Evolutionary conservation across 1,139 yeast species (phyloP).

Genomic region (Kodamaea derodonti): DNA sequence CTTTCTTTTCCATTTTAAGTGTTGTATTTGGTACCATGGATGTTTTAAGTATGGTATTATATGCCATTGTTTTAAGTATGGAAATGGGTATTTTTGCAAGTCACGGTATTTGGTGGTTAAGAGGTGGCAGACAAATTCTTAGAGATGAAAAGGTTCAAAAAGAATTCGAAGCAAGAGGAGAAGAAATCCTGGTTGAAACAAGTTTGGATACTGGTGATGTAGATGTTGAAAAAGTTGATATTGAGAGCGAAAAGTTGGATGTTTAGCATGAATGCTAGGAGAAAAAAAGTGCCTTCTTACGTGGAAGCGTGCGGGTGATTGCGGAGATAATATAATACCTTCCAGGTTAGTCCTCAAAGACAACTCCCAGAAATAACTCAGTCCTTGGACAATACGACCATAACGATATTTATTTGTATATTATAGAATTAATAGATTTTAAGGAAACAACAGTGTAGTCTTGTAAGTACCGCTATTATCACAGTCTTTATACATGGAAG

Average conservation of each 20-base stretch:
- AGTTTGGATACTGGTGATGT: not conserved
- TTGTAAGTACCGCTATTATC: too few relatives aligned
- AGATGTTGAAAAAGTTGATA: not conserved
- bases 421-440: too few relatives aligned
- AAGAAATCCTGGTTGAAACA: not conserved
- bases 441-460: too few relatives aligned
- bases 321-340: too few relatives aligned
- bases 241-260: not conserved
- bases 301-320: too few relatives aligned
- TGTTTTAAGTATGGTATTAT: slow-evolving; percentile 71
- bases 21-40: slow-evolving; percentile 62
- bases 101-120: slow-evolving; percentile 67
- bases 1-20: slow-evolving; percentile 68
- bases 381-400: not conserved
- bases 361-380: too few relatives aligned
- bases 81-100: slow-evolving; percentile 75
- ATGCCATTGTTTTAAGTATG: slow-evolving; percentile 64
- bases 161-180: not conserved
- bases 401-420: not conserved
- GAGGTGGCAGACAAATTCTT: slow-evolving; percentile 36
- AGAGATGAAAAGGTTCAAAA: slow-evolving; percentile 19
- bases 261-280: too few relatives aligned
- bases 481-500: too few relatives aligned
- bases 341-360: too few relatives aligned
- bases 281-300: too few relatives aligned